Conservation (phyloP, 1,139 yeast genomes). For the Petasospora rhodanensis region DNA sequence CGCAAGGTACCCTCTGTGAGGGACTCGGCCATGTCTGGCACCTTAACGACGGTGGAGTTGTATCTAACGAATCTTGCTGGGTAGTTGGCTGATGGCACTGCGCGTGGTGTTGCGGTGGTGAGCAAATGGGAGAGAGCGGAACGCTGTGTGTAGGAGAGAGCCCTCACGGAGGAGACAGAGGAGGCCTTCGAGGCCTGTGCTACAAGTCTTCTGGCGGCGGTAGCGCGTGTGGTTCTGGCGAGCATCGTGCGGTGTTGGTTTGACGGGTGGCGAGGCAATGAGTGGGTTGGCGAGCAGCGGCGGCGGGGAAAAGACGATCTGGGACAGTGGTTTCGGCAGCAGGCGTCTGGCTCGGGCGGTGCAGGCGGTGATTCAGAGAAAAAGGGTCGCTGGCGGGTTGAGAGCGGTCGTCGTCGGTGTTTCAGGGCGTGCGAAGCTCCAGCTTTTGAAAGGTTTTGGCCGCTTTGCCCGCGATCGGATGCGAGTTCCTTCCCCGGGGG, state of each 20-base stretch:
- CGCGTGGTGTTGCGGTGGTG: background rate
- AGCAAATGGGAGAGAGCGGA: conserved; percentile 3
- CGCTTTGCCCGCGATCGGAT: too few relatives aligned
- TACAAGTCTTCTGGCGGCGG: conserved; percentile 8
- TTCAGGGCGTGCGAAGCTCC: too few relatives aligned
- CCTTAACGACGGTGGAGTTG: conserved; percentile 59
- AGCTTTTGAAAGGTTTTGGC: too few relatives aligned
- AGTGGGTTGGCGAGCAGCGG: conserved; percentile 1
- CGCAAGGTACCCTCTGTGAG: conserved; percentile 94
- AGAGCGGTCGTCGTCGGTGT: too few relatives aligned
- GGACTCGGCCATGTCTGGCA: conserved; percentile 98
- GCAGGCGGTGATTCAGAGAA: too few relatives aligned
- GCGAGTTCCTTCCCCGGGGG: too few relatives aligned
- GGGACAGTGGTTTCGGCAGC: background rate
- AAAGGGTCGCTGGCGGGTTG: too few relatives aligned
- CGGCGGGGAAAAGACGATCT: background rate
- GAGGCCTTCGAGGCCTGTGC: too few relatives aligned
- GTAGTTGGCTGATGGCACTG: conserved; percentile 1
- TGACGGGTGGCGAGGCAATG: background rate
- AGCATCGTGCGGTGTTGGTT: conserved; percentile 14
- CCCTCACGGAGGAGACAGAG: conserved; percentile 3
- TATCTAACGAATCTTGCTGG: conserved; percentile 19
- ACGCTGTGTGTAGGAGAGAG: conserved; percentile 10
- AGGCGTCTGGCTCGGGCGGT: conserved; percentile 1
- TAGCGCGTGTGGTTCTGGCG: conserved; percentile 21